Percentiles rank a stretch among this genome's conserved stretches.
These are phyloP conservation scores for Colletotrichum higginsianum DNA, from an alignment of 2,329 filamentous ascomycete genomes.

Conservation along the genomic window DNA sequence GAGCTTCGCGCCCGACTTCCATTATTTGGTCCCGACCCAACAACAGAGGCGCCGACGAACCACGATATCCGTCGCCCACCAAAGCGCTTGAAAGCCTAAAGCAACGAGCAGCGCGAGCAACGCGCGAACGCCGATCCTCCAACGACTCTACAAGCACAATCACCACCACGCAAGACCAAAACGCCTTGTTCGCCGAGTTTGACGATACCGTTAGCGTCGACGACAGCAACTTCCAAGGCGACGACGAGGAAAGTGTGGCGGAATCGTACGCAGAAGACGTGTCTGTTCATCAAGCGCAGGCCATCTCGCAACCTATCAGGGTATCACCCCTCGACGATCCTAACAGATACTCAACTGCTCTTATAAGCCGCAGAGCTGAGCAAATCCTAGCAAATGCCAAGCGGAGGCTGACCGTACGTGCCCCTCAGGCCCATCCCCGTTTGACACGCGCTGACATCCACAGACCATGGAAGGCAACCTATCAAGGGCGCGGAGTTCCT, in stretches of 20 bases:
- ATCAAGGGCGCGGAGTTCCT: conserved; percentile 80
- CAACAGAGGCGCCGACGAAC: conserved; percentile 48
- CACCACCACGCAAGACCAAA: conserved; percentile 66
- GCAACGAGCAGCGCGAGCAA: conserved; percentile 59
- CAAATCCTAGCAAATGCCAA: conserved; percentile 95
- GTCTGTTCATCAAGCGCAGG: conserved; percentile 50
- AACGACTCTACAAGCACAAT: conserved; percentile 75
- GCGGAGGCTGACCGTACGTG: conserved; percentile 83
- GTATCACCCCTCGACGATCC: conserved; percentile 47
- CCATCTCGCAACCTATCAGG: conserved; percentile 47
- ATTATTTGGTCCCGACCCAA: conserved; percentile 47
- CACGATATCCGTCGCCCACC: conserved; percentile 58
- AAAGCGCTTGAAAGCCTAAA: conserved; percentile 61
- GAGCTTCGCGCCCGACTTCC: conserved; percentile 51
- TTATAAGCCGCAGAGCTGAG: conserved; percentile 87
- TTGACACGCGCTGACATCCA: conserved; percentile 45
- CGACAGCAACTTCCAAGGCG: conserved; percentile 77
- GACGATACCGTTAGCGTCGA: conserved; percentile 74
- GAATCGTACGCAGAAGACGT: conserved; percentile 68
- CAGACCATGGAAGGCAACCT: conserved; percentile 96
- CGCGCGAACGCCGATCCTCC: conserved; percentile 68
- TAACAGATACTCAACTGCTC: conserved; percentile 78
- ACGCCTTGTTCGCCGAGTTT: conserved; percentile 70
- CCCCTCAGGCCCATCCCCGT: background rate
- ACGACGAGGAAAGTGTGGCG: conserved; percentile 77